These are phyloP conservation scores for Fagopyrum esculentum DNA, from an alignment of 148 eudicot genomes.

Conservation along the genomic window DNA sequence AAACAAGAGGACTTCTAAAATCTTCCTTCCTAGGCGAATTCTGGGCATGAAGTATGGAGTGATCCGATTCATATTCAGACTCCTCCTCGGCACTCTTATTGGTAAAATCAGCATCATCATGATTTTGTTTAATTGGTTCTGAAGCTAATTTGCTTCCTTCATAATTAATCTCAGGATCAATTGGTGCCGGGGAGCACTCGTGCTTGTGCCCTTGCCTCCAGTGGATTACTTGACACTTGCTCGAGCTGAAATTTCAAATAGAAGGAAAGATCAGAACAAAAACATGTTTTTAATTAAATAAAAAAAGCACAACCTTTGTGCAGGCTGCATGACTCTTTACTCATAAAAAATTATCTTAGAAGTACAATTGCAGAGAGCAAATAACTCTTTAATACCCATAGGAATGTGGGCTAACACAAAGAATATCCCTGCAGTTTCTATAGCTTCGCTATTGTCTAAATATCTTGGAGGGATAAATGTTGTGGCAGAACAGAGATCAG, in stretches of 20 bases:
- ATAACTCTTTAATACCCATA: neutral
- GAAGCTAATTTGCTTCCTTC: constrained; percentile 24
- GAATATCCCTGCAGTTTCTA: neutral
- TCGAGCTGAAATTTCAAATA: constrained; percentile 54
- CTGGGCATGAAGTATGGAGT: constrained; percentile 14
- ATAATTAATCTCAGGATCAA: constrained; percentile 18
- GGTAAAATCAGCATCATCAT: constrained; percentile 14
- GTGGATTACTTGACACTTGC: constrained; percentile 83
- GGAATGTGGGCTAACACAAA: neutral
- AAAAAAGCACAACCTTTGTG: neutral
- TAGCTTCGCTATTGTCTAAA: neutral
- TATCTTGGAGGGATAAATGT: neutral
- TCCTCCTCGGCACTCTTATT: constrained; percentile 20
- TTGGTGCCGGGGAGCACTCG: constrained; percentile 46
- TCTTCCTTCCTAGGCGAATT: constrained; percentile 21
- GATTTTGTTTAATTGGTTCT: constrained; percentile 25
- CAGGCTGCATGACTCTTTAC: neutral
- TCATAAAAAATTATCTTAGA: neutral
- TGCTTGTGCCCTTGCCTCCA: constrained; percentile 94
- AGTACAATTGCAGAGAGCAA: neutral
- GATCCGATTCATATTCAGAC: constrained; percentile 17
- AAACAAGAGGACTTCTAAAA: constrained; percentile 18
- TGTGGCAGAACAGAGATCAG: neutral
- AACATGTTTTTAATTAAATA: neutral
- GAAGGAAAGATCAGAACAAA: neutral